Evolutionary conservation across 495 filamentous ascomycete genomes (phyloP), one percentile per base, ranked within the genome.

Genomic region (Evansstolkia leycettana): DNA sequence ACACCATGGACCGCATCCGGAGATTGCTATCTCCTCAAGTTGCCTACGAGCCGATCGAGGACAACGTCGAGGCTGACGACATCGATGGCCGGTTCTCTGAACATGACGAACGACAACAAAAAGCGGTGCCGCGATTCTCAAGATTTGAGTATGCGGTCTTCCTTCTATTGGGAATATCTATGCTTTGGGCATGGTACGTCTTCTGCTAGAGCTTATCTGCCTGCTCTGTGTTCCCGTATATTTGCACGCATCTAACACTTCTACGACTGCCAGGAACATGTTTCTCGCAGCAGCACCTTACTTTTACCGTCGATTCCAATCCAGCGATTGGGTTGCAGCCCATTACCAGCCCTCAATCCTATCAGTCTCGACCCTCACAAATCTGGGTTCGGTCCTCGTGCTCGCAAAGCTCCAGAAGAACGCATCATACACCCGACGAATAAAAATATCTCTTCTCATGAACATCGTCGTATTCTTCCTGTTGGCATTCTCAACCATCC

Each of bases 241-340:
- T 14, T 25, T n/a, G n/a, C n/a, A n/a, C n/a, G 9, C 26, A 13
- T 31, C 34, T n/a, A 31, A 31, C 31, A 5, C 34, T 29, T 23
- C 9, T 23, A n/a, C 20, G 5, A 23, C 20, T 23, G 4, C 20
- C 20, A 94, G 88, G 88, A 96, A 94, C 64, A 94, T 94, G 89
- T 94, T 96, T 64, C 74, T 99, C 41, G 90, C 92, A 12, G 87
- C 88, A 7, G 83, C 83, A 9, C 84, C 88, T 6, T 95, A 94
- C 65, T 94, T 99, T 66, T 77, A 88, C 49, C 64, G 58, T 33
- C 86, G 92, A 38, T 94, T 99, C 54, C 54, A 65, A 28, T 70
- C 70, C 27, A 66, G 76, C 50, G 64, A 75, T 29, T 80, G 75
- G 67, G 77, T 89, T 35, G 70, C 78, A 13, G 59, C 64, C 11